A percentile compares a stretch with the other conserved stretches of the same genome.
Conservation (phyloP, 2,329 filamentous ascomycete genomes). For the Orbilia blumenaviensis region DNA sequence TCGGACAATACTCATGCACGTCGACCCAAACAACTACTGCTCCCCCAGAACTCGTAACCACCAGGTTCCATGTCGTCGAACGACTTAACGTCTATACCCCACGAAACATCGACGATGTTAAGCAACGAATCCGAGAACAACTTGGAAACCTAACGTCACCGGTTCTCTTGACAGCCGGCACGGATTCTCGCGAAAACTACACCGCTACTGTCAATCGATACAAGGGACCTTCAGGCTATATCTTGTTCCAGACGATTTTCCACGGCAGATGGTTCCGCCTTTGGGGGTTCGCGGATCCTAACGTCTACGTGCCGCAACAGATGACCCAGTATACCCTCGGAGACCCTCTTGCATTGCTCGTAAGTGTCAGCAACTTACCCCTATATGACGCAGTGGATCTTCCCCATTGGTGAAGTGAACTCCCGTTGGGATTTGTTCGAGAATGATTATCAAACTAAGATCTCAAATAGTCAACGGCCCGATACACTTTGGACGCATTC, state of each 20-base stretch:
- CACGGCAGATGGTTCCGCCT: slow-evolving; percentile 35
- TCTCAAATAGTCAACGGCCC: not conserved
- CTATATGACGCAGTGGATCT: not conserved
- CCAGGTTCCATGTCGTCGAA: slow-evolving; percentile 9
- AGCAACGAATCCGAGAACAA: slow-evolving; percentile 8
- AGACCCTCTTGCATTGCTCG: slow-evolving; percentile 25
- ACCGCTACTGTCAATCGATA: slow-evolving; percentile 20
- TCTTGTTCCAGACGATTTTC: slow-evolving; percentile 27
- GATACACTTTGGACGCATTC: slow-evolving; percentile 25
- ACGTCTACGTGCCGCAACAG: slow-evolving; percentile 12
- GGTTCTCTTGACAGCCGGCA: not conserved
- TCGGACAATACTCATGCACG: not conserved
- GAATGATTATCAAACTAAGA: not conserved
- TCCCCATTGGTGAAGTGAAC: not conserved
- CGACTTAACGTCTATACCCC: slow-evolving; percentile 9
- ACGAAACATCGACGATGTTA: slow-evolving; percentile 5
- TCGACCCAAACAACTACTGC: slow-evolving; percentile 12
- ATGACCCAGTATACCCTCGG: slow-evolving; percentile 43
- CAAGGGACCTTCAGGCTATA: slow-evolving; percentile 18
- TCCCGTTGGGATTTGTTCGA: not conserved
- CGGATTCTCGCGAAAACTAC: slow-evolving; percentile 13
- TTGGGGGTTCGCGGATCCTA: slow-evolving; percentile 26
- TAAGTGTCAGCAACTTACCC: not conserved
- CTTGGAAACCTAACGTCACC: slow-evolving; percentile 16
- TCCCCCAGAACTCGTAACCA: not conserved